Percentiles rank a stretch among this genome's conserved stretches.
Conservation (phyloP, 1,139 yeast genomes). For the Geotrichum europaeum region DNA sequence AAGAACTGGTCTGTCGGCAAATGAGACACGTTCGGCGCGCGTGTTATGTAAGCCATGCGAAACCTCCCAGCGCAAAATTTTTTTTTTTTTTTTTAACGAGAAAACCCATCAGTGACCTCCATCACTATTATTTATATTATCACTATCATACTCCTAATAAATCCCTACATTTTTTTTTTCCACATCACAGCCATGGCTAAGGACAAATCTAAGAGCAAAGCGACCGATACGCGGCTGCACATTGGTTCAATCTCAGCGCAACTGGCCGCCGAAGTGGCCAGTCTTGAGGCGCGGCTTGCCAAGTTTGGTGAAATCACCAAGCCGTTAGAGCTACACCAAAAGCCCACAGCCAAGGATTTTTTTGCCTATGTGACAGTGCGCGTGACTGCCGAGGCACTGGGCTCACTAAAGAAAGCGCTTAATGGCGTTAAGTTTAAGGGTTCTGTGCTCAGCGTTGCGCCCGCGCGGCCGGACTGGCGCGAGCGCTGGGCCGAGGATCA, state of each 20-base stretch:
- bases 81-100: background rate
- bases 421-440: conserved; percentile 76
- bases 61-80: background rate
- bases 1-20: conserved; percentile 46
- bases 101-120: background rate
- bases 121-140: background rate
- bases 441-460: conserved; percentile 49
- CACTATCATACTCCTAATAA: background rate
- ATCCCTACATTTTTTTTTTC: background rate
- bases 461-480: conserved; percentile 43
- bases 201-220: background rate
- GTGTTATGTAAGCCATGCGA: background rate
- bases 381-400: conserved; percentile 42
- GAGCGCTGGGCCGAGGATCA: conserved; percentile 43
- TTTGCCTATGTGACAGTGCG: conserved; percentile 65
- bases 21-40: background rate
- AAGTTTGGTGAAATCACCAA: conserved; percentile 45
- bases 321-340: conserved; percentile 46
- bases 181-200: background rate
- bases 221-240: conserved; percentile 43
- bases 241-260: conserved; percentile 61
- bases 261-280: conserved; percentile 42
- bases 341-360: conserved; percentile 44
- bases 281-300: conserved; percentile 44
- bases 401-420: conserved; percentile 49